Conservation (phyloP, 371 early-diverging fungal genomes). For the Mucor sp. region DNA sequence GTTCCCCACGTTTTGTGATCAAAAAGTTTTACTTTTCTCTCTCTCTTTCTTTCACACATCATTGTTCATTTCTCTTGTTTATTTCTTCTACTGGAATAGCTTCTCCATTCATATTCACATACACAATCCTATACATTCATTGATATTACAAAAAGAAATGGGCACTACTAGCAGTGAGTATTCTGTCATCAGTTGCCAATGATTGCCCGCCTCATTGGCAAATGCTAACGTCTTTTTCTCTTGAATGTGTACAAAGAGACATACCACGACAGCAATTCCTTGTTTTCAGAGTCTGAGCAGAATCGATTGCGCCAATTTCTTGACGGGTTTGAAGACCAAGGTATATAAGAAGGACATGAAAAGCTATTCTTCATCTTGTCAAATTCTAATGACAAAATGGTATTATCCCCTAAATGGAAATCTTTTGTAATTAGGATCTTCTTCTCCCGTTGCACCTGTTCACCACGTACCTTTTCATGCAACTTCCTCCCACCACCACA, state of each 20-base stretch:
- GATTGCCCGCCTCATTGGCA: not conserved
- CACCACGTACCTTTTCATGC: constrained; percentile 1
- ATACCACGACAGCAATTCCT: not conserved
- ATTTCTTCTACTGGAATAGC: too few species aligned
- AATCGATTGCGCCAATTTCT: constrained; percentile 15
- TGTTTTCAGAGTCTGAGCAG: constrained; percentile 23
- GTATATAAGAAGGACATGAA: not conserved
- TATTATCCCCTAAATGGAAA: not conserved
- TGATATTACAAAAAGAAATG: not conserved
- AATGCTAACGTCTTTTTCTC: not conserved
- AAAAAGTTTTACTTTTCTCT: not conserved
- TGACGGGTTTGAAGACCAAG: constrained; percentile 12
- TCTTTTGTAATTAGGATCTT: not conserved
- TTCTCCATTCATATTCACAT: too few species aligned
- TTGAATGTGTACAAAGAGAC: not conserved
- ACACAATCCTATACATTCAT: too few species aligned
- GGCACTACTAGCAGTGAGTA: constrained; percentile 10
- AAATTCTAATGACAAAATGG: not conserved
- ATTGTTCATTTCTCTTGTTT: too few species aligned
- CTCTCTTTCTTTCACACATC: not conserved
- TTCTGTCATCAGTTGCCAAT: too few species aligned
- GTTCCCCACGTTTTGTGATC: constrained; percentile 15
- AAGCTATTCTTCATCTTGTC: not conserved
- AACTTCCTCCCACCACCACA: not conserved
- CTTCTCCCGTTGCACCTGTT: not conserved